Base-by-base conservation (phyloP, 768 basidiomycete species). In the Leccinum disarticulatum region DNA sequence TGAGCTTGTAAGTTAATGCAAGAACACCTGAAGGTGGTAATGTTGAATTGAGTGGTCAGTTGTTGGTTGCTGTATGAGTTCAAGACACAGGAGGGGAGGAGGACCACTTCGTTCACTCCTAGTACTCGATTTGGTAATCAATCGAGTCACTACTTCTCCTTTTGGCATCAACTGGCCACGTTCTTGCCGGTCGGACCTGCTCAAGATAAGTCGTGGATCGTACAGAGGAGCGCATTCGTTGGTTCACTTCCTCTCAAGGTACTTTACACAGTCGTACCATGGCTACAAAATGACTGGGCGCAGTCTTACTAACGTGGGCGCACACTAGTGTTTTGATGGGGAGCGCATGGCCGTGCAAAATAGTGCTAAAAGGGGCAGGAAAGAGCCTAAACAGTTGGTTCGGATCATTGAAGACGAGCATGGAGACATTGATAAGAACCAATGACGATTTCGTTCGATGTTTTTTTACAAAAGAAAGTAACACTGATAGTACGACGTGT, bases 1-100 rank as follows among this genome's bases (percentile, higher is more conserved):
- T 54, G 70, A 27, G 61, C 71, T 72, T 72, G 71, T 72, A 72
- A 72, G 61, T 59, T 54, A 73, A 73, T 73, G 56, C 71, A 73
- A 73, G 71, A 66, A 36, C 72, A 69, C 70, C 64, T 47, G 47
- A 4, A 49, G 8, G 52, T 19, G 33, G 30, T 13, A n/a, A 33
- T 15, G 49, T 54, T 15, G n/a, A 48, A 38, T 53, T 66, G 59
- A 47, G 22, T 48, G 9, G 67, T 61, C 6, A 7, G 51, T 53
- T 22, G 35, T 13, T 17, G 30, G 64, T 62, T 68, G 68, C 61
- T 64, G 68, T 70, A 46, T 43, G 55, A 17, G 59, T 60, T 54
- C 14, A 54, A 54, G 63, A 62, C 56, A 66, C 70, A 71, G 70
- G 70, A 71, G 70, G 38, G 58, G 19, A 60, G 43, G 58, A 60